Conservation (phyloP, 2,329 filamentous ascomycete genomes). For the Alternaria triticina region DNA sequence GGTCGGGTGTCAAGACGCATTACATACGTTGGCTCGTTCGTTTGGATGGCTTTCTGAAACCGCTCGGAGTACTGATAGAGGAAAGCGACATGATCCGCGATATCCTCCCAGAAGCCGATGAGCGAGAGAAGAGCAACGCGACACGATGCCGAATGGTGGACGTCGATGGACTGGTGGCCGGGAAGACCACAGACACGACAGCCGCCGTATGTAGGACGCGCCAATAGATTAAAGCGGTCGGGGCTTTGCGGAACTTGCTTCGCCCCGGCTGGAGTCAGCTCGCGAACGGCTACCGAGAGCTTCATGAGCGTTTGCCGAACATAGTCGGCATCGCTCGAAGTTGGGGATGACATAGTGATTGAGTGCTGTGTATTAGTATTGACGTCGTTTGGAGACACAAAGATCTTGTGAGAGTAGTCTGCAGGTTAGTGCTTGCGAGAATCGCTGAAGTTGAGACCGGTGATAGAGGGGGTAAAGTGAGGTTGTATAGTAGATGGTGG, state of each 20-base stretch:
- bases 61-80: slow-evolving; percentile 18
- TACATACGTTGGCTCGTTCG: slow-evolving; percentile 19
- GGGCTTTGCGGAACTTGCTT: slow-evolving; percentile 14
- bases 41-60: slow-evolving; percentile 19
- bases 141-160: slow-evolving; percentile 16
- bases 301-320: slow-evolving; percentile 11
- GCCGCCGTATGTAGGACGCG: slow-evolving; percentile 13
- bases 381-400: background rate
- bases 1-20: slow-evolving; percentile 22
- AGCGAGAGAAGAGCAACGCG: slow-evolving; percentile 19
- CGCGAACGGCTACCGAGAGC: slow-evolving; percentile 21
- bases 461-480: background rate
- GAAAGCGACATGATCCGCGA: slow-evolving; percentile 6
- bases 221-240: slow-evolving; percentile 25
- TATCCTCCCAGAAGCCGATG: slow-evolving; percentile 28
- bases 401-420: background rate
- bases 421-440: background rate
- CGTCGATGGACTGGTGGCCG: slow-evolving; percentile 20
- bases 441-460: background rate
- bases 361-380: background rate
- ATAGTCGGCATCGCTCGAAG: background rate
- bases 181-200: slow-evolving; percentile 28
- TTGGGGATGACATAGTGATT: slow-evolving; percentile 10
- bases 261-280: slow-evolving; percentile 24
- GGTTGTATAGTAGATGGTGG: background rate